Evolutionary conservation across 345 rosid species (phyloP).

Genomic region (Fremontodendron californicum): DNA sequence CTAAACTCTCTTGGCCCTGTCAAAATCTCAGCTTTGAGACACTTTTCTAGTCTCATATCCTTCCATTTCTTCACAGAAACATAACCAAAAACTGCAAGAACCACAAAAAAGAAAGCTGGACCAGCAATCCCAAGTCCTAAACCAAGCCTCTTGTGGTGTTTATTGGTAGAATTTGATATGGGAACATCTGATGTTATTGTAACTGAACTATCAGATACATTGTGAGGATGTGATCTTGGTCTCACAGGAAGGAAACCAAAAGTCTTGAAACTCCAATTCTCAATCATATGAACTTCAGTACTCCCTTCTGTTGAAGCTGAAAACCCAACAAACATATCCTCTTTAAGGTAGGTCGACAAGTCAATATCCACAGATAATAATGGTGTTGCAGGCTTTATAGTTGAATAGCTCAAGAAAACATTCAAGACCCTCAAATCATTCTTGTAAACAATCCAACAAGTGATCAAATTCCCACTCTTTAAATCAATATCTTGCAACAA

Average conservation of each 20-base stretch:
- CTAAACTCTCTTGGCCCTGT: constrained; percentile 68
- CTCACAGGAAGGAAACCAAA: constrained; percentile 59
- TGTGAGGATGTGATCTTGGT: constrained; percentile 56
- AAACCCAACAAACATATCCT: constrained; percentile 66
- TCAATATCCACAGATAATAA: constrained; percentile 52
- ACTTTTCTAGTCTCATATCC: constrained; percentile 42
- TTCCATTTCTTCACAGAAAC: constrained; percentile 61
- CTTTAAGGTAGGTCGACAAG: constrained; percentile 57
- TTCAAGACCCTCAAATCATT: constrained; percentile 50
- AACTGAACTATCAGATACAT: constrained; percentile 70
- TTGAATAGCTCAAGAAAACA: constrained; percentile 64
- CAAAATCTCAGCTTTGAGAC: constrained; percentile 61
- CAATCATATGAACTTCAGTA: constrained; percentile 74
- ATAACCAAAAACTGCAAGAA: constrained; percentile 58
- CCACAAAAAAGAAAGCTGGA: constrained; percentile 67
- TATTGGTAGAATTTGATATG: constrained; percentile 29
- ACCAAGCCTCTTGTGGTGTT: constrained; percentile 46
- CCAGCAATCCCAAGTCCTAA: constrained; percentile 74
- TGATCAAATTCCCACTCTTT: constrained; percentile 66
- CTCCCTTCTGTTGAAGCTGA: constrained; percentile 95
- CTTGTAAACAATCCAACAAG: constrained; percentile 90
- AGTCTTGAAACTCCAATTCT: constrained; percentile 74
- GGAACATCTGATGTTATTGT: constrained; percentile 36
- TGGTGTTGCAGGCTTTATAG: constrained; percentile 54
- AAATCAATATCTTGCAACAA: constrained; percentile 48